Base-by-base conservation (phyloP, 1,284 basidiomycete species). In the Violaceomyces palustris region DNA sequence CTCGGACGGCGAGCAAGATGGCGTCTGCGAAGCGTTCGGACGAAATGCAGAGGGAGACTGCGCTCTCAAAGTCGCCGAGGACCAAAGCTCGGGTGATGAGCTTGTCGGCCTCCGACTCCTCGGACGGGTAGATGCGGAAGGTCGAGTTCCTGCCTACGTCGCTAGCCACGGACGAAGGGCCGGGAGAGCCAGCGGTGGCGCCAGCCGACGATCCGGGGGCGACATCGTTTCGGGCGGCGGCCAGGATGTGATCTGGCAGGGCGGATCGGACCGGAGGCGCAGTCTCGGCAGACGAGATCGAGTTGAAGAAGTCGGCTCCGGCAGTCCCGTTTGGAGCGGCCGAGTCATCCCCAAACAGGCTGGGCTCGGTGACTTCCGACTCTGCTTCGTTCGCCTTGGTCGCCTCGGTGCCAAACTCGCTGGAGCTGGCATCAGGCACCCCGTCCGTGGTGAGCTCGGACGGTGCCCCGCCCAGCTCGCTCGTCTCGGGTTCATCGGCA, bases 1-100 rank as follows among this genome's bases (percentile, higher is more conserved):
- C 93, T 55, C 87, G 86, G 18, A 88, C 90, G 28, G 93, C 90
- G 10, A 97, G 81, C 9, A 98, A 79, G 43, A 97, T 86, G 0
- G 94, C 92, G 66, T 98, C 93, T 5, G 93, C 92, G 67, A 84
- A 96, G 30, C 91, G 83, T 49, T 92, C 88, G 1, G 85, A 82
- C 0, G 88, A 87, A 12, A 98, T 79, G 73, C 91, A 94, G 6
- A 98, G 79, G 9, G 88, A 84, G 14, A 98, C 93, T 1, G 93
- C 93, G 17, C 84, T 87, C 59, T 84, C 81, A 63, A 97, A 96
- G 75, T 98, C 93, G 27, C 93, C 93, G 8, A 97, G 79, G 1
- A 98, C 88, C 24, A 97, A 79, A 1, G 93, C 88, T 65, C 90
- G 88, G 1, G 93, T 96, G 60, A 98, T 82, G 22, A 97, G 79